Percentiles rank a stretch among this genome's conserved stretches.
These are phyloP conservation scores for Starmerella floris DNA, from an alignment of 805 yeast species.

Conservation along the genomic window DNA sequence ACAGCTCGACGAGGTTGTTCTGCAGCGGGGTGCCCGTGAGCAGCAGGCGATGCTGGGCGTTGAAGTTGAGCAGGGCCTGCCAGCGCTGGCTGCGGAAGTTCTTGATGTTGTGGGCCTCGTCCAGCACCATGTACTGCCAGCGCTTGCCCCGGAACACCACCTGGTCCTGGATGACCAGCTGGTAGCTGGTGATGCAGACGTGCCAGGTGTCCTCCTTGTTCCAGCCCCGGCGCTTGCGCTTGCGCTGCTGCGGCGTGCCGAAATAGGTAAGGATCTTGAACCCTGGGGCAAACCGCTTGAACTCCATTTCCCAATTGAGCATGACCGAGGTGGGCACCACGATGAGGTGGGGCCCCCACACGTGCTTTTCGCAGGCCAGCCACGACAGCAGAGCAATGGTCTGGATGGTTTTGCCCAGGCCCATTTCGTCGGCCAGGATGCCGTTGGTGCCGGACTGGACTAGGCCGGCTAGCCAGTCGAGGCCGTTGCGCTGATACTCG, in stretches of 20 bases:
- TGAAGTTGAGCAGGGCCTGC: conserved; percentile 90
- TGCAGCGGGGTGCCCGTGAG: conserved; percentile 96
- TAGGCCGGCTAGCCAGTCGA: conserved; percentile 91
- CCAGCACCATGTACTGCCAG: conserved; percentile 95
- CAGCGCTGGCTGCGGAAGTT: conserved; percentile 93
- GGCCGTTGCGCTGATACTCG: conserved; percentile 87
- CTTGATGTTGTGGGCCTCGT: conserved; percentile 96
- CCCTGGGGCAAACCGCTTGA: conserved; percentile 96
- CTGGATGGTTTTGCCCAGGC: conserved; percentile 89
- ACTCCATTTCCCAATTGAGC: conserved; percentile 99
- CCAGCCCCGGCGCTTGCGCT: conserved; percentile 95
- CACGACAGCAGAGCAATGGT: conserved; percentile 78
- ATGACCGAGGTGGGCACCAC: conserved; percentile 95
- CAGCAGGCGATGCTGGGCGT: conserved; percentile 73
- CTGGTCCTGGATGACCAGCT: conserved; percentile 94
- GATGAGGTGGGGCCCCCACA: conserved; percentile 97
- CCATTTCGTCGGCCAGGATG: conserved; percentile 98
- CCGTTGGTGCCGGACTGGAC: conserved; percentile 91
- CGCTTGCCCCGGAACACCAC: conserved; percentile 79
- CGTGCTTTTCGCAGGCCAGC: conserved; percentile 81
- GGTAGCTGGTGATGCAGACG: conserved; percentile 93
- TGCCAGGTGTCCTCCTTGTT: conserved; percentile 91
- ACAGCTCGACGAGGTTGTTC: conserved; percentile 83
- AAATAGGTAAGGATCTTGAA: conserved; percentile 89
- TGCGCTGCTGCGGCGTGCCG: conserved; percentile 94